phyloP scores from a whole-genome alignment of 1,139 yeast species.

The Geotrichum fermentans region DNA sequence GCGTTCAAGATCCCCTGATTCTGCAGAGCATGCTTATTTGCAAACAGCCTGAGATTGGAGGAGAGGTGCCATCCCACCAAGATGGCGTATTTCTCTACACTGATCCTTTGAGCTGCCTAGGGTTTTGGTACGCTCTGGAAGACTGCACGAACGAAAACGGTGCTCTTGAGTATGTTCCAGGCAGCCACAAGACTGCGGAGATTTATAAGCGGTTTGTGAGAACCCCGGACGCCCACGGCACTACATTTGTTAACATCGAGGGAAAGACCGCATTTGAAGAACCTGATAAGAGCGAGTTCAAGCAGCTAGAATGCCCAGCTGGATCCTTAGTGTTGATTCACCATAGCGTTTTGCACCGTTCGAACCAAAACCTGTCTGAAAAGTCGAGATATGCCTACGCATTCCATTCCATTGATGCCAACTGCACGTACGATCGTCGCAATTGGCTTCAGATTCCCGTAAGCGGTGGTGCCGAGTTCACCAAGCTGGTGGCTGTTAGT shows the following conservation, averaged over 20 bases:
- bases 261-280: slow-evolving; percentile 26
- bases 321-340: slow-evolving; percentile 67
- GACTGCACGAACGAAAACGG: slow-evolving; percentile 68
- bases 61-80: slow-evolving; percentile 74
- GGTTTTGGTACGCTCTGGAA: slow-evolving; percentile 80
- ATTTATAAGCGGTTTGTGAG: slow-evolving; percentile 63
- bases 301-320: slow-evolving; percentile 58
- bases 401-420: slow-evolving; percentile 73
- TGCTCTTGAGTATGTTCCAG: slow-evolving; percentile 65
- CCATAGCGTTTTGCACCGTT: slow-evolving; percentile 66
- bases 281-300: slow-evolving; percentile 44
- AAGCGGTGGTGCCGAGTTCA: slow-evolving; percentile 58
- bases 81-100: slow-evolving; percentile 74
- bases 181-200: slow-evolving; percentile 58
- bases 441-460: slow-evolving; percentile 81
- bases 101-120: slow-evolving; percentile 65
- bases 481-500: slow-evolving; percentile 38
- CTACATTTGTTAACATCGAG: slow-evolving; percentile 38
- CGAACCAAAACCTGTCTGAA: slow-evolving; percentile 53
- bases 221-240: slow-evolving; percentile 41
- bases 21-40: slow-evolving; percentile 77
- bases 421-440: slow-evolving; percentile 50
- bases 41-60: slow-evolving; percentile 71
- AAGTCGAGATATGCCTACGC: slow-evolving; percentile 72
- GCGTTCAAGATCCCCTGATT: slow-evolving; percentile 62